Base-by-base conservation (phyloP, 176 grass and related monocot species). In the Oropetium thomaeum region DNA sequence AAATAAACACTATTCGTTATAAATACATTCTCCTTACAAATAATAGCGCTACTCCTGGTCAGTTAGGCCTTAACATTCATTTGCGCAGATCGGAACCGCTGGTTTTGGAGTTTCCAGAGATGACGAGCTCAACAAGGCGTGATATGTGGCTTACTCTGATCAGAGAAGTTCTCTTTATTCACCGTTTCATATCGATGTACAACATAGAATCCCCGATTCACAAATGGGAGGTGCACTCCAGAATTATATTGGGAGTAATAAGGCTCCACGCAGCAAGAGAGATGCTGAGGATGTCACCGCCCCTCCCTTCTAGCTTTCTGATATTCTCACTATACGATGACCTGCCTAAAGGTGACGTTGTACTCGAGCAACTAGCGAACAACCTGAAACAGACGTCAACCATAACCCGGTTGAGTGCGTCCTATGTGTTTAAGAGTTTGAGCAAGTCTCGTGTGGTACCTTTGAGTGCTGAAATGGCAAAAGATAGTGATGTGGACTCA, bases 181-280 rank as follows among this genome's bases (percentile, higher is more conserved):
- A 97, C 62, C 86, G 84, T 32, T 97, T 97, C 62, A 78, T 97
- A 67, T 83, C 81, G 5, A 77, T 74, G 63, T 87, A 82, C 75
- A 73, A 47, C 63, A 85, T 97, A 76, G 83, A 89, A 69, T 85
- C 86, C 12, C 85, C 90, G 6, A 73, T 87, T 30, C 81, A 91
- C 26, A 82, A 73, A 60, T 93, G 88, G 75, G 88, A 93, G 81
- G 80, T 93, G 28, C 65, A 93, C 39, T 89, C 90, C 31, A 86
- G 88, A 76, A 79, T 85, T 41, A 91, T 85, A 66, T 47, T 97
- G 84, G 95, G 90, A 66, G 73, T 97, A 60, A 61, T 93, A 69
- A 97, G 90, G 91, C 86, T 97, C 38, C 95, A 97, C 30, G 86
- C 88, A 26, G 90, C 95, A 58, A 93, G 95, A 64, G 90, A 97